These are phyloP conservation scores for Moniliophthora roreri DNA, from an alignment of 1,284 basidiomycete genomes.

Conservation along the genomic window DNA sequence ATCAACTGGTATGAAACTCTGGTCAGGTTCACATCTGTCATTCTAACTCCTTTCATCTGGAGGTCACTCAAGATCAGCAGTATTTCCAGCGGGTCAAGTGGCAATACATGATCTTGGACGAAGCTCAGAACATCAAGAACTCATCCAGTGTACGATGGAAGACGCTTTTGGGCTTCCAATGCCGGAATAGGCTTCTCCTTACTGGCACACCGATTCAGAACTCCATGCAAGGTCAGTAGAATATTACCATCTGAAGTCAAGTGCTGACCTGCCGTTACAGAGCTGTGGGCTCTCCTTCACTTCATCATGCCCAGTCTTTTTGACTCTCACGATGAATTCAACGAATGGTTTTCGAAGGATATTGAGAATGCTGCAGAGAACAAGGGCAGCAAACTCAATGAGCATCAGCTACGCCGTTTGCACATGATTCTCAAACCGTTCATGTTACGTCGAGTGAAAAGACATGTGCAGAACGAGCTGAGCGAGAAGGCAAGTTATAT, in stretches of 20 bases:
- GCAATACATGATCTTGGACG: conserved; percentile 99
- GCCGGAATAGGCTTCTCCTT: conserved; percentile 91
- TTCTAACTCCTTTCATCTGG: conserved; percentile 4
- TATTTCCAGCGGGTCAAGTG: conserved; percentile 98
- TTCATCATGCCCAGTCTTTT: conserved; percentile 99
- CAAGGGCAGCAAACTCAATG: conserved; percentile 89
- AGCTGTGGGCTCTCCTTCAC: conserved; percentile 98
- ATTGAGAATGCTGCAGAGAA: conserved; percentile 96
- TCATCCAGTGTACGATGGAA: conserved; percentile 98
- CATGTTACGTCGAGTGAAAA: conserved; percentile 97
- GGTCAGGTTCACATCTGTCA: background rate
- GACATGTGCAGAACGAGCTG: conserved; percentile 99
- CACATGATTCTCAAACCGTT: conserved; percentile 99
- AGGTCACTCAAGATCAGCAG: conserved; percentile 96
- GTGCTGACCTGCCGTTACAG: conserved; percentile 39
- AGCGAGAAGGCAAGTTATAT: conserved; percentile 91
- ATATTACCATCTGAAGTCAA: conserved; percentile 1
- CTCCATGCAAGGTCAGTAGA: conserved; percentile 90
- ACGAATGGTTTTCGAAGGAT: conserved; percentile 99
- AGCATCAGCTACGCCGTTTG: conserved; percentile 91
- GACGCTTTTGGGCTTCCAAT: conserved; percentile 93
- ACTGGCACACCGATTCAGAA: conserved; percentile 99
- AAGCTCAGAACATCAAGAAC: conserved; percentile 99
- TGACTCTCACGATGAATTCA: conserved; percentile 99
- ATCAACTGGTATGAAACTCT: conserved; percentile 77